Percentiles rank a stretch among this genome's conserved stretches.
phyloP scores from a whole-genome alignment of 1,139 yeast species.

The Magnusiomyces tetraspermus region DNA sequence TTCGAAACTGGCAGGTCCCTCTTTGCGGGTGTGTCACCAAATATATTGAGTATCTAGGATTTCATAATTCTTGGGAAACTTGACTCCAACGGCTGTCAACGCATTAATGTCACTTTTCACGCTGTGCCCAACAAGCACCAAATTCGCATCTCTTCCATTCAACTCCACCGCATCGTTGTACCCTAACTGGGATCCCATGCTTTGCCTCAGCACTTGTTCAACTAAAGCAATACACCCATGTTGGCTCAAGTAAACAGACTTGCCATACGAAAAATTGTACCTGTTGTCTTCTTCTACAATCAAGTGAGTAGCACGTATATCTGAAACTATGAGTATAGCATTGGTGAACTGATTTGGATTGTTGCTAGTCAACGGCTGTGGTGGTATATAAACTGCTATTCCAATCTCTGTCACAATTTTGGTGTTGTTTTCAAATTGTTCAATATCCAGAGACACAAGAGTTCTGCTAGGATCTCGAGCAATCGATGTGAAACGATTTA shows the following conservation, averaged over 20 bases:
- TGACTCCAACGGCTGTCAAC: slow-evolving; percentile 42
- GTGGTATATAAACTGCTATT: slow-evolving; percentile 56
- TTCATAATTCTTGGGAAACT: slow-evolving; percentile 34
- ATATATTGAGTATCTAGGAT: slow-evolving; percentile 47
- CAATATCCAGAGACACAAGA: slow-evolving; percentile 47
- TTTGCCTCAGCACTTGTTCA: neutral
- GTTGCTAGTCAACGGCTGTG: neutral
- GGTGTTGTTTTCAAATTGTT: slow-evolving; percentile 49
- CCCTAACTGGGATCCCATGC: neutral
- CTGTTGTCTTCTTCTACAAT: slow-evolving; percentile 39
- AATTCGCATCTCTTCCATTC: slow-evolving; percentile 10
- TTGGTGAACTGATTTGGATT: neutral
- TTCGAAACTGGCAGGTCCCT: slow-evolving; percentile 42
- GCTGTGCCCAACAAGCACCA: slow-evolving; percentile 59
- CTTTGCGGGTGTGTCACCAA: slow-evolving; percentile 29
- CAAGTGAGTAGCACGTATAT: slow-evolving; percentile 37
- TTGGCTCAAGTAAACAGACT: neutral
- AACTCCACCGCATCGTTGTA: neutral
- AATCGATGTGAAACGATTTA: neutral
- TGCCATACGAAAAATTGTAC: neutral
- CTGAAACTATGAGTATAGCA: slow-evolving; percentile 10
- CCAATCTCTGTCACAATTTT: slow-evolving; percentile 57
- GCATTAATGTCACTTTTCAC: slow-evolving; percentile 53
- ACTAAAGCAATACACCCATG: neutral
- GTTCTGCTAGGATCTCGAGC: slow-evolving; percentile 1